A percentile compares a stretch with the other conserved stretches of the same genome.
These are phyloP conservation scores for Yamadazyma jaroonii DNA, from an alignment of 1,139 yeast genomes.

Conservation along the genomic window DNA sequence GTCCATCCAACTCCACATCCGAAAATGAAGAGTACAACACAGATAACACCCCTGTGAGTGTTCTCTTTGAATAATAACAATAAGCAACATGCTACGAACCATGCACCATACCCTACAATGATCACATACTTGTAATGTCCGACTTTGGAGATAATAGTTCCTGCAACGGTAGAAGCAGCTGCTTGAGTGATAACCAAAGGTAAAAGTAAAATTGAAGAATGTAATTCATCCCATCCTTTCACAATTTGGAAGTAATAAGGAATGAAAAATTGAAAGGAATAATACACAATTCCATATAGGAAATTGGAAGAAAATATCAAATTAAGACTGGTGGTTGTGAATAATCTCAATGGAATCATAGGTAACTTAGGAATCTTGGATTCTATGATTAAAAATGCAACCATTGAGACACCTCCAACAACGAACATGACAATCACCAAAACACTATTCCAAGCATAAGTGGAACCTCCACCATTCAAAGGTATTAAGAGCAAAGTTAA, in stretches of 20 bases:
- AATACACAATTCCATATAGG: constrained; percentile 50
- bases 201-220: constrained; percentile 38
- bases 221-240: constrained; percentile 35
- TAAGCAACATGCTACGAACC: constrained; percentile 42
- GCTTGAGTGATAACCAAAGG: constrained; percentile 46
- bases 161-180: constrained; percentile 37
- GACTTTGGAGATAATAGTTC: constrained; percentile 38
- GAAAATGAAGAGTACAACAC: constrained; percentile 35
- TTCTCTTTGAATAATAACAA: constrained; percentile 31
- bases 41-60: constrained; percentile 30
- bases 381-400: constrained; percentile 45
- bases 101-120: constrained; percentile 38
- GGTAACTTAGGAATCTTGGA: constrained; percentile 50
- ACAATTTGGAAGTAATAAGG: constrained; percentile 54
- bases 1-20: constrained; percentile 43
- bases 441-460: constrained; percentile 50
- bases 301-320: constrained; percentile 43
- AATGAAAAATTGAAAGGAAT: constrained; percentile 40
- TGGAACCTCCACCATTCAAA: constrained; percentile 55
- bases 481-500: constrained; percentile 48
- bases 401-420: constrained; percentile 43
- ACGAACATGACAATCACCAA: constrained; percentile 45
- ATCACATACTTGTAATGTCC: constrained; percentile 45
- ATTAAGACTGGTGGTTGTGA: constrained; percentile 36
- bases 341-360: constrained; percentile 53